A percentile compares a stretch with the other conserved stretches of the same genome.
Conservation (phyloP, 768 basidiomycete genomes). For the Mycena latifolia region DNA sequence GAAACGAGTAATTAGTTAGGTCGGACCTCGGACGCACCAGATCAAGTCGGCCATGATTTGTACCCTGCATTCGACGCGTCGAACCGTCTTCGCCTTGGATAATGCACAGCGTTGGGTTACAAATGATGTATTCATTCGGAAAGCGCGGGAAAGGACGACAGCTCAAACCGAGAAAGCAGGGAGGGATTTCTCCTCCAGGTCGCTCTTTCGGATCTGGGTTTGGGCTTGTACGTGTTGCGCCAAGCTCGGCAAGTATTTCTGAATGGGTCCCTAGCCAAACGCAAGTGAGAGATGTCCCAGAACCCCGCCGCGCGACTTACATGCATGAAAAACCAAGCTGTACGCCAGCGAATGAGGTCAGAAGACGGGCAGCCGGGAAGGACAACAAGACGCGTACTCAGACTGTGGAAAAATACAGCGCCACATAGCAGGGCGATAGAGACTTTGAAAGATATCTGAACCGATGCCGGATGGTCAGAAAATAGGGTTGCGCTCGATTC, state of each 20-base stretch:
- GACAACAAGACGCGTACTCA: conserved; percentile 7
- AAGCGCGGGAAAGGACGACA: no score
- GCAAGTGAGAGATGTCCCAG: neutral
- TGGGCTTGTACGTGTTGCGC: neutral
- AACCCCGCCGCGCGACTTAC: conserved; percentile 5
- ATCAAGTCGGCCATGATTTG: no score
- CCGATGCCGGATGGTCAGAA: conserved; percentile 1
- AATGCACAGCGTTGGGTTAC: no score
- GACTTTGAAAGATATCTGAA: conserved; percentile 35
- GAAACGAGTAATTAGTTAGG: no score
- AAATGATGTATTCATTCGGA: no score
- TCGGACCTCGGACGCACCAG: no score
- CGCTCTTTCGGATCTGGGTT: neutral
- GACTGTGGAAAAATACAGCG: conserved; percentile 25
- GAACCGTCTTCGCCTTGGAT: no score
- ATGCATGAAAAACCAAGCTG: conserved; percentile 31
- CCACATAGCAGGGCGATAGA: conserved; percentile 35
- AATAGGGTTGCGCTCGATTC: neutral
- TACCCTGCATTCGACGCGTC: no score
- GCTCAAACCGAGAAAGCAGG: neutral
- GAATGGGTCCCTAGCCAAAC: conserved; percentile 16
- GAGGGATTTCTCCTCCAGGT: neutral
- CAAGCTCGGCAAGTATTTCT: conserved; percentile 9
- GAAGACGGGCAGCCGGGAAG: neutral
- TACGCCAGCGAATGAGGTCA: neutral